Base-by-base conservation (phyloP, 2,329 filamentous ascomycete genomes). In the Aureobasidium sp. region DNA sequence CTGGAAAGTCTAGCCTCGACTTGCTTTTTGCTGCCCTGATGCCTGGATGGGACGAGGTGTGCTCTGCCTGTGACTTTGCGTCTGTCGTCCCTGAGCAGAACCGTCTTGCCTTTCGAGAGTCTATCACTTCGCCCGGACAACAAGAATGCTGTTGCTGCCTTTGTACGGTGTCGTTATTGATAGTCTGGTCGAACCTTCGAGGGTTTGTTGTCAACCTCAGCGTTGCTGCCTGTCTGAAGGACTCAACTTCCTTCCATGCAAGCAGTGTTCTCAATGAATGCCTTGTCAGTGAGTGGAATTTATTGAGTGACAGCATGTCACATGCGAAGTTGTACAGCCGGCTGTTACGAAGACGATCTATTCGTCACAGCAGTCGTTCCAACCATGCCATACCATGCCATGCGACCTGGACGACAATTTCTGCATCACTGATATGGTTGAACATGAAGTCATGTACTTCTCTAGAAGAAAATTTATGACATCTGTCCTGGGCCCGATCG, bases 281-380 rank as follows among this genome's bases (percentile, higher is more conserved):
- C 40, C 11, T 19, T 9, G 29, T 31, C 29, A 31, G 29, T 31
- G 29, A 31, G 31, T 12, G 3, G 9, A 12, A 9, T 12, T 9
- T 12, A 9, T 3, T 12, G 2, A 42, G 40, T 84, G 84, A 0
- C 82, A 84, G 0, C 73, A 88, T 22, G 85, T 85, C 70, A 31
- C 29, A 31, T 31, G 8, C 29, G 29, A 31, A 31, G 9, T 8
- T 31, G 29, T 31, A 8, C 31, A 33, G 27, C 5, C 27, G 27
- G 27, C 6, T 29, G 27, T 29, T 29, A 29, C 6, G 5, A 29
- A 5, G 6, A 29, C 27, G 6, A 29, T 29, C 6, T 7, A 6
- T 29, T 29, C 27, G 27, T 29, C 27, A 29, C 27, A 29, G 27
- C 27, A 7, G 27, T 29, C 27, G 6, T 29, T 29, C 27, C 5